Conservation (phyloP, 495 filamentous ascomycete genomes). For the Zalerion maritima region DNA sequence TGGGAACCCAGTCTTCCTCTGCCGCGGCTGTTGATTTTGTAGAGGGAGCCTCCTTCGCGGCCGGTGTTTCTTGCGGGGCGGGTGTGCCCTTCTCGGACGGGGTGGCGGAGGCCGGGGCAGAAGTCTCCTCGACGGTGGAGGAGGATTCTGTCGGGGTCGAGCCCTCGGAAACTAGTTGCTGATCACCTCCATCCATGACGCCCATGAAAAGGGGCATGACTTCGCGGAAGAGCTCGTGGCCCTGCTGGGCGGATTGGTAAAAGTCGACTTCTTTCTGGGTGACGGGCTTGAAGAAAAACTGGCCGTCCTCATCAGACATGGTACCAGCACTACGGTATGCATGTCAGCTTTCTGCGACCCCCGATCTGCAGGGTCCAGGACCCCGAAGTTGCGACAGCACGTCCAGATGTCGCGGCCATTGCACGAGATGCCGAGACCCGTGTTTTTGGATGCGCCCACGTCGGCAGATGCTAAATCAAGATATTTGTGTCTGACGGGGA, state of each 20-base stretch:
- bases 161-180: no score
- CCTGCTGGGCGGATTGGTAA: slow-evolving; percentile 56
- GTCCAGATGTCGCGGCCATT: neutral
- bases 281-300: slow-evolving; percentile 90
- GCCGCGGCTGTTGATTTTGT: neutral
- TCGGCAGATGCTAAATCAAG: neutral
- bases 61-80: slow-evolving; percentile 23
- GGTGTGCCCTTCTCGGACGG: slow-evolving; percentile 24
- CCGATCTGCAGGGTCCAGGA: no score
- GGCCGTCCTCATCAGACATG: slow-evolving; percentile 68
- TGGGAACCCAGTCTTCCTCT: slow-evolving; percentile 19
- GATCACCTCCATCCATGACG: slow-evolving; percentile 50
- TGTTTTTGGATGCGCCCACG: slow-evolving; percentile 1
- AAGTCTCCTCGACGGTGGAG: slow-evolving; percentile 35
- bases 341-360: slow-evolving; percentile 9
- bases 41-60: slow-evolving; percentile 4
- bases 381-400: no score
- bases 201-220: slow-evolving; percentile 81
- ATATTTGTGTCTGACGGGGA: slow-evolving; percentile 1
- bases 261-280: slow-evolving; percentile 76
- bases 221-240: slow-evolving; percentile 56
- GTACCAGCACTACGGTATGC: slow-evolving; percentile 70
- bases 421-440: slow-evolving; percentile 6
- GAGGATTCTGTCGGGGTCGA: slow-evolving; percentile 27
- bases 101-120: slow-evolving; percentile 28